A percentile compares a stretch with the other conserved stretches of the same genome.
Evolutionary conservation across 2,329 filamentous ascomycete genomes (phyloP).

Genomic region (Fusarium sp.): DNA sequence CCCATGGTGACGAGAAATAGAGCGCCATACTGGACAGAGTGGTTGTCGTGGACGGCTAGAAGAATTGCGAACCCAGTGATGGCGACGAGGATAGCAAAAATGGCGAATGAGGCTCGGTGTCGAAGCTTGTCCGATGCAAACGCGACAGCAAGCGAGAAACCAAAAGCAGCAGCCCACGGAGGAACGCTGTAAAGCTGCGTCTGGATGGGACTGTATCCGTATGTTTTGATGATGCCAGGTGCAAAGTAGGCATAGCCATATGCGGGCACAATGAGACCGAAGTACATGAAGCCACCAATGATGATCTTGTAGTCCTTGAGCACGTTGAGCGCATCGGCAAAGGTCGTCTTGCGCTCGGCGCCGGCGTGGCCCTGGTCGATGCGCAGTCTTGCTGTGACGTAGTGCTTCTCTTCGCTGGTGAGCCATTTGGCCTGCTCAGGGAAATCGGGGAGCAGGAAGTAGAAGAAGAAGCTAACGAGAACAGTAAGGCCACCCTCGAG

Average conservation of each 20-base stretch:
- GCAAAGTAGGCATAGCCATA: conserved; percentile 83
- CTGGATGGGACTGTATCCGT: conserved; percentile 66
- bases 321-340: conserved; percentile 66
- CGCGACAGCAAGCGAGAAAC: conserved; percentile 78
- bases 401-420: conserved; percentile 71
- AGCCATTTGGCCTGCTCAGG: conserved; percentile 80
- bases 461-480: conserved; percentile 67
- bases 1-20: conserved; percentile 85
- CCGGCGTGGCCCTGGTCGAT: conserved; percentile 74
- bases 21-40: conserved; percentile 74
- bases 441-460: conserved; percentile 77
- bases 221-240: conserved; percentile 73
- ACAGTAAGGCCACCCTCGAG: conserved; percentile 74
- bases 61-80: conserved; percentile 81
- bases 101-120: conserved; percentile 78
- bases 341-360: conserved; percentile 66
- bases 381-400: conserved; percentile 70
- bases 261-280: conserved; percentile 79
- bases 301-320: conserved; percentile 80
- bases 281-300: conserved; percentile 81
- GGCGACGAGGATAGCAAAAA: conserved; percentile 72
- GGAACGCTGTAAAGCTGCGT: conserved; percentile 67
- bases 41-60: conserved; percentile 73
- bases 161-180: conserved; percentile 75
- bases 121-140: conserved; percentile 72